Conservation (phyloP, 169 alveolate species). For the Plasmodium relictum region DNA sequence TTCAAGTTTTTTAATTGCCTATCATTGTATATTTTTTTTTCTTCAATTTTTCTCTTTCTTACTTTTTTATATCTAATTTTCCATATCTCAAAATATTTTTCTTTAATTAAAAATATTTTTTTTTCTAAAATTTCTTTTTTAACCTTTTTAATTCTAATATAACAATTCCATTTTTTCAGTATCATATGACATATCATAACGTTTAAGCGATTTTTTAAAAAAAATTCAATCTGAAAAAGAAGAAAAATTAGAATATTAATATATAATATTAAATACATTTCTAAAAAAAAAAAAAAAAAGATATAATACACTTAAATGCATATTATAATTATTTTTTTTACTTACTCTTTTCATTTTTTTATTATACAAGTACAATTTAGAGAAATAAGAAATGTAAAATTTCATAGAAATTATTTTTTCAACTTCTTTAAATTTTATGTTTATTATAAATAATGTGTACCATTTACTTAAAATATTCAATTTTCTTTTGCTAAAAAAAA, state of each 20-base stretch:
- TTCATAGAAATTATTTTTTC: conserved; percentile 31
- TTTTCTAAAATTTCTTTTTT: conserved; percentile 1
- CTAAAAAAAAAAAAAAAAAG: not conserved
- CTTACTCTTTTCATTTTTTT: conserved; percentile 62
- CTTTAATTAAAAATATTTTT: not conserved
- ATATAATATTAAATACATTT: no score
- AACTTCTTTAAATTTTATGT: conserved; percentile 19
- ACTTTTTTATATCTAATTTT: conserved; percentile 27
- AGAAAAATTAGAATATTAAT: not conserved
- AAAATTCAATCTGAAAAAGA: conserved; percentile 12
- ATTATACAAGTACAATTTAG: not conserved
- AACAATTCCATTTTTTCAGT: conserved; percentile 27
- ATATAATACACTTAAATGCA: not conserved
- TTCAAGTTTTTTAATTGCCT: conserved; percentile 44
- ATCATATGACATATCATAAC: conserved; percentile 24
- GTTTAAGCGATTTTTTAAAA: conserved; percentile 24
- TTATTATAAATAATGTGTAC: conserved; percentile 43
- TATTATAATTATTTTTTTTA: not conserved
- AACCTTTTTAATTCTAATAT: not conserved
- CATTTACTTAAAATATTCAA: conserved; percentile 31
- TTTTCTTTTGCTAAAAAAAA: conserved; percentile 39
- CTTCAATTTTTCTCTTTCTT: conserved; percentile 24
- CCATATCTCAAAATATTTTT: conserved; percentile 40
- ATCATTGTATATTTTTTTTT: conserved; percentile 11
- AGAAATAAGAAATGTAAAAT: not conserved